Evolutionary conservation across 2,329 filamentous ascomycete species (phyloP).

Genomic region (Colletotrichum sp.): DNA sequence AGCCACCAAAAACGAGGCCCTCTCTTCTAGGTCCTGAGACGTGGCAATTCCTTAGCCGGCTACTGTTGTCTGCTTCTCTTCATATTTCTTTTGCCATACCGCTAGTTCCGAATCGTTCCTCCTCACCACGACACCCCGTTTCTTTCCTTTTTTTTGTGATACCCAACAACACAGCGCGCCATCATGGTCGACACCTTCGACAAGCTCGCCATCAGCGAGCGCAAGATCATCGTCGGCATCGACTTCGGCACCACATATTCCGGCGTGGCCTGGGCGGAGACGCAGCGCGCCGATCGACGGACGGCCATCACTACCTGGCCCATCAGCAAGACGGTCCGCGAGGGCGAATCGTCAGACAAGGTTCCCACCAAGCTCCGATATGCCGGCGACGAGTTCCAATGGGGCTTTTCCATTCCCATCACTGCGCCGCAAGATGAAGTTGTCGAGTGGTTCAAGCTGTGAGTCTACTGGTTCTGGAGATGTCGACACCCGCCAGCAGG

Average conservation of each 20-base stretch:
- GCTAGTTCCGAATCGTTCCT: not conserved
- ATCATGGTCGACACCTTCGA: constrained; percentile 37
- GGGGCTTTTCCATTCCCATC: constrained; percentile 53
- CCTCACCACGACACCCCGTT: not conserved
- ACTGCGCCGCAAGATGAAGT: constrained; percentile 41
- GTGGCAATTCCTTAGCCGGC: not conserved
- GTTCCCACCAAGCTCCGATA: constrained; percentile 55
- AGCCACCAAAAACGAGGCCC: not conserved
- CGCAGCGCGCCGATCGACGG: constrained; percentile 42
- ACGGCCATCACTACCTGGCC: constrained; percentile 51
- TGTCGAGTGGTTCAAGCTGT: constrained; percentile 57
- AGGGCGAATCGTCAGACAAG: constrained; percentile 46
- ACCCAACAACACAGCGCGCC: not conserved
- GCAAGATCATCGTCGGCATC: constrained; percentile 55
- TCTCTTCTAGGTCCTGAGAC: not conserved
- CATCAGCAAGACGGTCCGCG: constrained; percentile 35
- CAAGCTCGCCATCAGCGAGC: constrained; percentile 34
- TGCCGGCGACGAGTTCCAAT: constrained; percentile 44
- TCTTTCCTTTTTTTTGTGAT: not conserved
- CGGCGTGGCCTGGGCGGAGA: constrained; percentile 56
- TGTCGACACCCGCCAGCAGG: not conserved
- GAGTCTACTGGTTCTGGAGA: constrained; percentile 25
- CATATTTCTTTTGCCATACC: not conserved
- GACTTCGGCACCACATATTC: constrained; percentile 64
- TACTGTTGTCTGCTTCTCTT: not conserved